Base-by-base conservation (phyloP, 2,329 filamentous ascomycete genomes). In the Coniella lustricola region DNA sequence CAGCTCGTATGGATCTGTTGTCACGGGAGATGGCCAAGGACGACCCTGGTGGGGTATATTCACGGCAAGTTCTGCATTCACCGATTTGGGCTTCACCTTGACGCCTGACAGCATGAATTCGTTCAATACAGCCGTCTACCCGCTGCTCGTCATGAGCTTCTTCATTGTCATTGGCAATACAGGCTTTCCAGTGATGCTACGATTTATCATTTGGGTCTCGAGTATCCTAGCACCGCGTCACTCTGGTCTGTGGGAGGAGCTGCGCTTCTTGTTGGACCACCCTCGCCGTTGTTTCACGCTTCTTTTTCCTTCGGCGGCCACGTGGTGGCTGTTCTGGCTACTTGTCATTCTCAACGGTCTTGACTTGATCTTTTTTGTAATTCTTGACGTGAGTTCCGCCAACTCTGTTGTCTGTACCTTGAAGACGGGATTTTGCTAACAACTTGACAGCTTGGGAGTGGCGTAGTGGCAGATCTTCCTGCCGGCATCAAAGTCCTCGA, bases 101-200 rank as follows among this genome's bases (percentile, higher is more conserved):
- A 97, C 90, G 0, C 85, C 90, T 0, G 87, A 97, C 67, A 96
- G 90, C 57, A 96, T 98, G 90, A 77, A 82, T 36, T 91, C 88
- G 0, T 97, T 97, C 64, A 82, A 88, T 57, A 77, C 72, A 8
- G 87, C 89, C 1, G 72, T 85, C 7, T 85, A 88, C 57, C 82
- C 85, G 1, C 72, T 97, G 39, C 71, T 96, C 18, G 62, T 93
- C 37, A 81, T 90, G 67, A 81, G 82, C 7, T 95, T 95, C 57
- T 76, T 97, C 36, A 93, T 97, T 61, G 82, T 97, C 53, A 89
- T 95, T 52, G 91, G 91, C 48, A 97, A 97, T 60, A 97, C 91
- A 0, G 93, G 86, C 0, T 97, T 97, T 58, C 93, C 91, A 0
- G 87, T 93, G 60, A 90, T 96, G 85, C 77, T 97, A 20, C 85